These are phyloP conservation scores for Fusarium camptoceras DNA, from an alignment of 2,329 filamentous ascomycete genomes.

Conservation along the genomic window DNA sequence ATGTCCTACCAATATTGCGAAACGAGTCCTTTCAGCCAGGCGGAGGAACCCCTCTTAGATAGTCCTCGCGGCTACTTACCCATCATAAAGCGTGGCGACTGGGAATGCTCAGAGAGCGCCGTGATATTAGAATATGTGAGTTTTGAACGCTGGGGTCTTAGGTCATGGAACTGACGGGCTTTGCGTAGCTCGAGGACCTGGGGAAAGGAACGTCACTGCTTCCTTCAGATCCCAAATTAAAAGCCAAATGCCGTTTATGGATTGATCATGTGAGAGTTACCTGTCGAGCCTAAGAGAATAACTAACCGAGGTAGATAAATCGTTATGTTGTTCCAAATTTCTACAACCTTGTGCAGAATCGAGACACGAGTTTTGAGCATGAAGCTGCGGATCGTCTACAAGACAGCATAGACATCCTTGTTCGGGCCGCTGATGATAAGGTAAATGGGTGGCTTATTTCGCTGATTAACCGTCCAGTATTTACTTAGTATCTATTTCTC, in stretches of 20 bases:
- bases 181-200: constrained; percentile 75
- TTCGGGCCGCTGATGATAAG: constrained; percentile 61
- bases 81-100: constrained; percentile 80
- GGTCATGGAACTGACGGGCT: not conserved
- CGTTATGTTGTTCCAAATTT: constrained; percentile 80
- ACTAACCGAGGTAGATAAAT: constrained; percentile 69
- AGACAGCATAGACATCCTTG: constrained; percentile 67
- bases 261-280: constrained; percentile 72
- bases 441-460: constrained; percentile 37
- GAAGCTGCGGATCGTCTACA: constrained; percentile 71
- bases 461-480: not conserved
- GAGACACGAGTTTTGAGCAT: constrained; percentile 69
- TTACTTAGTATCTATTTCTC: not conserved
- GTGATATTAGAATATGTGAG: constrained; percentile 87
- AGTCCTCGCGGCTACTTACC: constrained; percentile 83
- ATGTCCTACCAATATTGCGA: constrained; percentile 88
- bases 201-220: constrained; percentile 70
- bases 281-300: not conserved
- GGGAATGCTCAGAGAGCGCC: constrained; percentile 84
- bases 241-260: constrained; percentile 83
- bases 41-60: constrained; percentile 72
- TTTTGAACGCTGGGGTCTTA: constrained; percentile 9
- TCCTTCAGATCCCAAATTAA: constrained; percentile 72
- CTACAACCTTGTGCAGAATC: constrained; percentile 77
- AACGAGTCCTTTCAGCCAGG: constrained; percentile 80